Conservation (phyloP, 257 asterid genomes). For the Solanum pennellii region DNA sequence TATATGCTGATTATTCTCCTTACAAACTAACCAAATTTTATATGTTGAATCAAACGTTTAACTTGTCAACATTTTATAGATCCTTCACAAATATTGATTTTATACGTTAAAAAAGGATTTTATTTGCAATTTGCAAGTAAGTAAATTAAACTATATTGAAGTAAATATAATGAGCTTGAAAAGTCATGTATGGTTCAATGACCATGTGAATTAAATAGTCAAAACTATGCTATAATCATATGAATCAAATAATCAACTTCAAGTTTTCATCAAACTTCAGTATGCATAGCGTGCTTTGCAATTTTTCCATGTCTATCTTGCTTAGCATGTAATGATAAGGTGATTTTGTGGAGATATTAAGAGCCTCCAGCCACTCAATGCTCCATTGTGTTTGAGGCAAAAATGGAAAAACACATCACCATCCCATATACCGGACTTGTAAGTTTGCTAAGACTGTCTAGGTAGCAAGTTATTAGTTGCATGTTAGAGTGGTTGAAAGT, state of each 20-base stretch:
- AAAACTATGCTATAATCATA: neutral
- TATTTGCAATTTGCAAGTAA: neutral
- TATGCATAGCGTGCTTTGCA: neutral
- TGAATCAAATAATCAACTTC: neutral
- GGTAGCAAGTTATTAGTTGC: neutral
- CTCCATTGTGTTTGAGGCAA: neutral
- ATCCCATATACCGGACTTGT: neutral
- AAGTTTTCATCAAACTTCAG: neutral
- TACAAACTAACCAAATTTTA: neutral
- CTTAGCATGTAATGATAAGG: neutral
- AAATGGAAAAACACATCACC: neutral
- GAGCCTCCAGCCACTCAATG: neutral
- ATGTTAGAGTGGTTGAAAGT: neutral
- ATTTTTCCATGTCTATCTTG: neutral
- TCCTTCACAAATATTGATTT: neutral
- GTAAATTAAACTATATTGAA: neutral
- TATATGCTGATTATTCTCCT: neutral
- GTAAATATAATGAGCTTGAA: neutral
- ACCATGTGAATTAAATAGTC: neutral
- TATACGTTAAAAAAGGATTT: neutral
- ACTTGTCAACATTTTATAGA: neutral
- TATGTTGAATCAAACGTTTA: neutral
- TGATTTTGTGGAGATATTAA: neutral
- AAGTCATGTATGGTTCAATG: neutral
- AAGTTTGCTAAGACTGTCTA: neutral